Base-by-base conservation (phyloP, 306 rosid species). In the Vigna reflexopilosa region DNA sequence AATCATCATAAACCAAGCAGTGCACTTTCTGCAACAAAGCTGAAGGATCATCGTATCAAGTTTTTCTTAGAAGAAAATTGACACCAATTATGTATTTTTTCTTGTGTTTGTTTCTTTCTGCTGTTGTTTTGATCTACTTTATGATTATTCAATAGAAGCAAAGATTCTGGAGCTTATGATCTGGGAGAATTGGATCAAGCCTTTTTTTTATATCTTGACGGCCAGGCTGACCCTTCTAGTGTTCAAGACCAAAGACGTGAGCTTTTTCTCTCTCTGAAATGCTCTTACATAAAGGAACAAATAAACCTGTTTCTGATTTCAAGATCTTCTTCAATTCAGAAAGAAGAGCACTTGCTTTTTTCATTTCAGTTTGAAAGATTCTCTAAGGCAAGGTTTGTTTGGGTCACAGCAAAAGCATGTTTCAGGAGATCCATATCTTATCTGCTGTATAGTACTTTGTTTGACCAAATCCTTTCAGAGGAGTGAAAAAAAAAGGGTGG, bases 151-250 rank as follows among this genome's bases (percentile, higher is more conserved):
- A 66, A 48, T 75, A 91, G 97, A 77, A 84, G 83, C 88, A 93
- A 89, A 78, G 98, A 92, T 72, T 77, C 83, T 14, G 95, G 89
- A 77, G 86, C 90, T 55, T 91, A 90, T 88, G 98, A 92, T 87
- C 75, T 95, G 86, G 97, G 96, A 11, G 98, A 95, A 77, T 70
- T 95, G 68, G 98, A 95, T 87, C 98, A 89, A 86, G 98, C 97
- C 6, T 92, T 92, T 64, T 92, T 95, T 81, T 86, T 89, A 32
- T 95, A 95, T 76, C 88, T 92, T 6, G 98, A 95, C 79, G 98
- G 96, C 70, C 96, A 90, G 30, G 87, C 87, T 65, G 88, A 70
- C 68, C 71, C 91, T 11, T 85, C 90, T 0, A 87, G 45, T 67
- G 45, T 81, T 75, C 95, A 89, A 67, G 90, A 90, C 72, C 96